Conservation (phyloP, 768 basidiomycete genomes). For the Polyporus arcularius region DNA sequence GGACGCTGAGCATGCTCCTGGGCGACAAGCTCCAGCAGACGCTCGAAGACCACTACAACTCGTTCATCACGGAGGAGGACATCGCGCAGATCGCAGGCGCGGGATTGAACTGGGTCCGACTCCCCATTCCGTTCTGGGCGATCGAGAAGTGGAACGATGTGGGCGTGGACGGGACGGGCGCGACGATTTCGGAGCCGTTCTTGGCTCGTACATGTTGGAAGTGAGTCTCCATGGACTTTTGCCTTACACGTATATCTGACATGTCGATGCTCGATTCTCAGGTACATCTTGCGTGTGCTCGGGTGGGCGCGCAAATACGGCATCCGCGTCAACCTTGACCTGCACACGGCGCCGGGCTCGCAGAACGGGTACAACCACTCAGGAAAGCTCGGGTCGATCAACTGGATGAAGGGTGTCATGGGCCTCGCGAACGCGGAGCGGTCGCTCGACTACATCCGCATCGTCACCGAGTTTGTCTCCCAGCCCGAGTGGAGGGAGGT, state of each 20-base stretch:
- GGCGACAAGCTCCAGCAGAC: conserved; percentile 47
- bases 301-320: conserved; percentile 91
- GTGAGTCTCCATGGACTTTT: conserved; percentile 39
- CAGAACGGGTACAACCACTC: conserved; percentile 73
- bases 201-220: conserved; percentile 75
- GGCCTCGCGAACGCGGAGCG: conserved; percentile 85
- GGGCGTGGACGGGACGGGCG: conserved; percentile 21
- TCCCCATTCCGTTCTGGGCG: conserved; percentile 87
- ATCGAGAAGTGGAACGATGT: conserved; percentile 66
- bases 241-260: conserved; percentile 1
- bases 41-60: conserved; percentile 70
- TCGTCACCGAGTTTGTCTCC: conserved; percentile 77
- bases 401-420: conserved; percentile 73
- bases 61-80: conserved; percentile 60
- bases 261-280: no score
- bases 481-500: conserved; percentile 71
- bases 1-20: conserved; percentile 63
- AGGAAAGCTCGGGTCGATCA: conserved; percentile 60
- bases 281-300: conserved; percentile 74
- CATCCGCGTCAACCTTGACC: conserved; percentile 77
- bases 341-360: conserved; percentile 78
- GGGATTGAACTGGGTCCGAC: conserved; percentile 80
- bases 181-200: conserved; percentile 62
- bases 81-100: conserved; percentile 44
- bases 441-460: conserved; percentile 72